Evolutionary conservation across 495 filamentous ascomycete genomes (phyloP).

Genomic region (Penicillium dipodomyicola): DNA sequence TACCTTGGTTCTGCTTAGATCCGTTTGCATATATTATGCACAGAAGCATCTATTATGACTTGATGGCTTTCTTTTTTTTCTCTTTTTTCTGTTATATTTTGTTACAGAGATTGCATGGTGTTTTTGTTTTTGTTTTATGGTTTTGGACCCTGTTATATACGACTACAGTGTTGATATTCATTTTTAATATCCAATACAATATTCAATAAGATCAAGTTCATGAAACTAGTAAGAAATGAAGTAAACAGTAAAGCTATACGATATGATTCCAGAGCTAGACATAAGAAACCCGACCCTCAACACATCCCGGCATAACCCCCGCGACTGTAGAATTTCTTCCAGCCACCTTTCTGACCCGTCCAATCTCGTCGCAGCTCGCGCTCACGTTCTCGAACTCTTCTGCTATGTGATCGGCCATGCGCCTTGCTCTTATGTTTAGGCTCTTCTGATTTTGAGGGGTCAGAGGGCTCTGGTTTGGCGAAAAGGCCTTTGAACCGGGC

Average conservation of each 20-base stretch:
- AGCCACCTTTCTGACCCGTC: conserved; percentile 7
- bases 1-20: conserved; percentile 52
- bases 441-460: not conserved
- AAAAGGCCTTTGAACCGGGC: not conserved
- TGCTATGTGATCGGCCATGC: conserved; percentile 1
- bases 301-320: not conserved
- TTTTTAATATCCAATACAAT: not conserved
- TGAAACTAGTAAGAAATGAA: not conserved
- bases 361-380: conserved; percentile 1
- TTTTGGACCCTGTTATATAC: conserved; percentile 1
- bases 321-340: not conserved
- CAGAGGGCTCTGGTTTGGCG: not conserved
- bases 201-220: not conserved
- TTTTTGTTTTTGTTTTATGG: not conserved
- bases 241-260: not conserved
- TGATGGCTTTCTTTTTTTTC: conserved; percentile 7
- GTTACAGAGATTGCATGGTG: conserved; percentile 8
- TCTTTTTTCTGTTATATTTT: not conserved
- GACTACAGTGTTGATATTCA: not conserved
- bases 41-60: conserved; percentile 7
- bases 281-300: not conserved
- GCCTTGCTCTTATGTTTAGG: not conserved
- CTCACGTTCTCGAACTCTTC: conserved; percentile 3
- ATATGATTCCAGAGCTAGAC: not conserved
- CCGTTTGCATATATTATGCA: conserved; percentile 2